Conservation (phyloP, 345 rosid species). For the Kernera saxatilis region DNA sequence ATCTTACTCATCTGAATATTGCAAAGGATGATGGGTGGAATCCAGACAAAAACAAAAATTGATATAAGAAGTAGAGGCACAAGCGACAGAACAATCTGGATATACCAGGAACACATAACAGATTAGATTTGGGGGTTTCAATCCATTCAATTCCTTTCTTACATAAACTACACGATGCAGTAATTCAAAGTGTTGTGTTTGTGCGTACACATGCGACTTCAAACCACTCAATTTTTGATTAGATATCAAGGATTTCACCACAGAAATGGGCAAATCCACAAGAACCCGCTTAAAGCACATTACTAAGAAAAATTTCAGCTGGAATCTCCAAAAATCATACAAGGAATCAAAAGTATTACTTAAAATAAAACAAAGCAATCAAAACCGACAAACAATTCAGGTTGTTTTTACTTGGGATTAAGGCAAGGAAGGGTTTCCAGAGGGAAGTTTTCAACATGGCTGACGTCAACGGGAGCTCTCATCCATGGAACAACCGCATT, state of each 20-base stretch:
- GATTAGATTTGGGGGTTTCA: neutral
- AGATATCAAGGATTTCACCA: neutral
- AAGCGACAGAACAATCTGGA: neutral
- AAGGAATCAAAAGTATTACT: neutral
- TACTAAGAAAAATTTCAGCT: neutral
- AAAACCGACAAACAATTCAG: neutral
- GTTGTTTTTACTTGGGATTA: slow-evolving; percentile 51
- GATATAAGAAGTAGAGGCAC: neutral
- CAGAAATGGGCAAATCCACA: no score
- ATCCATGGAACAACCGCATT: slow-evolving; percentile 84
- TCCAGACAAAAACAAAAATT: neutral
- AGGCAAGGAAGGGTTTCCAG: slow-evolving; percentile 68
- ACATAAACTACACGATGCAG: neutral
- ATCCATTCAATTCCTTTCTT: neutral
- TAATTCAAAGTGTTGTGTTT: neutral
- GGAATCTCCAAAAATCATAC: neutral
- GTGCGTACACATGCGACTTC: neutral
- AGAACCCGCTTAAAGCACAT: neutral
- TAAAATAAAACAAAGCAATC: neutral
- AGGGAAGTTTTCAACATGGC: slow-evolving; percentile 41
- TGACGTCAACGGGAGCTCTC: slow-evolving; percentile 75
- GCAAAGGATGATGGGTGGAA: neutral
- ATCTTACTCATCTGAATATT: neutral
- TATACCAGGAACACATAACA: neutral
- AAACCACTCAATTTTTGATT: no score